Evolutionary conservation across 2,329 filamentous ascomycete genomes (phyloP), one percentile per base, ranked within the genome.

Genomic region (Hymenoscyphus scutula): DNA sequence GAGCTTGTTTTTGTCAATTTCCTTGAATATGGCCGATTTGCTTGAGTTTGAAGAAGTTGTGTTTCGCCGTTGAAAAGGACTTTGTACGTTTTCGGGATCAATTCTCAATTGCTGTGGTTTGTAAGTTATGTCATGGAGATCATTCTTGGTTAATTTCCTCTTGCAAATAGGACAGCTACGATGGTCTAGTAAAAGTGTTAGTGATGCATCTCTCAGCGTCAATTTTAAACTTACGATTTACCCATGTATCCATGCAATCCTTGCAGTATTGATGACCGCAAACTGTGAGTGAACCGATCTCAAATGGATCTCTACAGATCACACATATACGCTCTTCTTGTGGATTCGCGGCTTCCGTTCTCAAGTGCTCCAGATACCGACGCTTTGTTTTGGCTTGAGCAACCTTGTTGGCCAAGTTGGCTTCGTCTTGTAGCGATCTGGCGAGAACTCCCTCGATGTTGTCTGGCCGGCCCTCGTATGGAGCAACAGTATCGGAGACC

Each of bases 231-330:
- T 64, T 62, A 70, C 68, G 48, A 62, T 79, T 81, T 78, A 89
- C 91, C 95, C 95, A 98, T 13, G 86, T 69, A 41, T 82, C 81
- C 68, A 98, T 88, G 75, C 95, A 98, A 30, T 91, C 89, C 71
- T 91, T 92, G 78, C 94, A 97, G 73, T 92, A 98, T 67, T 92
- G 86, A 73, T 99, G 95, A 0, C 94, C 94, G 73, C 95, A 98
- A 1, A 92, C 84, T 0, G 94, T 97, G 65, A 94, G 80, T 59
- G 90, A 85, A 59, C 94, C 94, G n/a, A 86, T 79, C 63, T 89
- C 87, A 70, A 97, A 96, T 0, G 80, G 73, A 11, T 84, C 82
- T 71, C 90, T 88, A 73, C 95, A 99, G 69, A 99, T 97, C 61
- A 96, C 85, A 73, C 95, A 99, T 58, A 89, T 86, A 32, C 86